These are phyloP conservation scores for Scedosporium dehoogii DNA, from an alignment of 2,329 filamentous ascomycete genomes.

Conservation along the genomic window DNA sequence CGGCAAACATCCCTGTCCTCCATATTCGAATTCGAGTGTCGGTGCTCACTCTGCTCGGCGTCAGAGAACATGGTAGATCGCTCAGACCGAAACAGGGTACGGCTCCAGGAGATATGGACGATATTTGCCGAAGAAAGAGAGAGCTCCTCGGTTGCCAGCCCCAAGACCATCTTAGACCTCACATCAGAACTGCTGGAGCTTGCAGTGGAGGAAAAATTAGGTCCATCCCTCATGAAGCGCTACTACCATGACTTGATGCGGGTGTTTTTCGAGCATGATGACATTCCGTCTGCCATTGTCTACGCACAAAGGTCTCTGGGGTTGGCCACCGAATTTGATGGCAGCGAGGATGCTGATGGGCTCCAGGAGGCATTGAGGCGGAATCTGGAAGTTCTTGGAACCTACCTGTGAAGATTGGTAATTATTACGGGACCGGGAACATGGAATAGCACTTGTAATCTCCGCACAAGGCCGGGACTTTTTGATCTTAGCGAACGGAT, in stretches of 20 bases:
- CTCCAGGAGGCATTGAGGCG: not conserved
- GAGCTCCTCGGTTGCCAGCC: not conserved
- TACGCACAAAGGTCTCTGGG: not conserved
- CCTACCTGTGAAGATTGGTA: not conserved
- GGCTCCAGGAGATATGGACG: not conserved
- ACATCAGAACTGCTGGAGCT: not conserved
- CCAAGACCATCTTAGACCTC: not conserved
- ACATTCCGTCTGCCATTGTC: not conserved
- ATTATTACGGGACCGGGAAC: too few relatives aligned
- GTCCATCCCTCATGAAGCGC: not conserved
- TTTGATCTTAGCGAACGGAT: too few relatives aligned
- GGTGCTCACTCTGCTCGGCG: not conserved
- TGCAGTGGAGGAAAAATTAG: not conserved
- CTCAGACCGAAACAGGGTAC: not conserved
- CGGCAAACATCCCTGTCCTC: not conserved
- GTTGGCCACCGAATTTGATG: not conserved
- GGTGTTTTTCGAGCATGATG: not conserved
- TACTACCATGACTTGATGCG: conserved; percentile 1
- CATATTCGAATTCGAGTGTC: not conserved
- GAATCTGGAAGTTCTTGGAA: not conserved
- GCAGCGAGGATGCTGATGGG: not conserved
- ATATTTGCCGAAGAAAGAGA: not conserved
- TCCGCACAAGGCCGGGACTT: too few relatives aligned
- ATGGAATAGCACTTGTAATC: too few relatives aligned
- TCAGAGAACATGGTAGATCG: not conserved